Percentiles rank a stretch among this genome's conserved stretches.
Evolutionary conservation across 1,284 basidiomycete genomes (phyloP).

Genomic region (Moesziomyces parantarcticus): DNA sequence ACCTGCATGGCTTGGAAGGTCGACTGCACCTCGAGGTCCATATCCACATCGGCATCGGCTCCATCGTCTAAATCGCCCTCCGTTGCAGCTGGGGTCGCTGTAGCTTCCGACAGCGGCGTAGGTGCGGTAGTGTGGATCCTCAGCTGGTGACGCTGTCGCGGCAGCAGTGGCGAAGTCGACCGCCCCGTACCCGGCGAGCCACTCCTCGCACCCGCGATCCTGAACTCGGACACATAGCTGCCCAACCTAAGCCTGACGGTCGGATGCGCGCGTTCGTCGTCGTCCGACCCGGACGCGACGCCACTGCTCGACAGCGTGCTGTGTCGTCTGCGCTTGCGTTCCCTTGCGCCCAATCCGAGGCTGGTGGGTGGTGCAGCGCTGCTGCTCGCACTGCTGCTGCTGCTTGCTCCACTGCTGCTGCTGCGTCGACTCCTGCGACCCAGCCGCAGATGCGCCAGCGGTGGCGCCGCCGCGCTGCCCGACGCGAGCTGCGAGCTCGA

Average conservation of each 20-base stretch:
- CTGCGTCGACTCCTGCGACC: constrained; percentile 13
- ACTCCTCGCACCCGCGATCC: constrained; percentile 13
- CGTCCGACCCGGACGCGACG: constrained; percentile 27
- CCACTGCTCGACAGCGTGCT: constrained; percentile 23
- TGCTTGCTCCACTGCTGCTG: constrained; percentile 13
- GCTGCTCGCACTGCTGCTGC: background rate
- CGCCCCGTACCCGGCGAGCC: constrained; percentile 6
- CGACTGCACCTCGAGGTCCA: constrained; percentile 35
- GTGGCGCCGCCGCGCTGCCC: background rate
- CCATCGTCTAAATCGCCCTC: background rate
- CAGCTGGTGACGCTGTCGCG: constrained; percentile 19
- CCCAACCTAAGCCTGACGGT: constrained; percentile 26
- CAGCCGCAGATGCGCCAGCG: constrained; percentile 10
- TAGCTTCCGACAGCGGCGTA: background rate
- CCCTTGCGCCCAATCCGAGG: background rate
- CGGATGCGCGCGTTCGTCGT: constrained; percentile 22
- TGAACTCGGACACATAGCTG: constrained; percentile 25
- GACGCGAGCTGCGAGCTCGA: constrained; percentile 3
- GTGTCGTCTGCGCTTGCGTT: constrained; percentile 24
- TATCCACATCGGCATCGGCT: constrained; percentile 8
- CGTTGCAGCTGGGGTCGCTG: background rate
- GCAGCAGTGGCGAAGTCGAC: constrained; percentile 13
- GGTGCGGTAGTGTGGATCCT: constrained; percentile 14
- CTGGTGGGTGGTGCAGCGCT: too few species aligned
- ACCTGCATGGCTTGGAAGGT: constrained; percentile 44